These are phyloP conservation scores for Claviceps spartinae DNA, from an alignment of 2,329 filamentous ascomycete genomes.

Conservation along the genomic window DNA sequence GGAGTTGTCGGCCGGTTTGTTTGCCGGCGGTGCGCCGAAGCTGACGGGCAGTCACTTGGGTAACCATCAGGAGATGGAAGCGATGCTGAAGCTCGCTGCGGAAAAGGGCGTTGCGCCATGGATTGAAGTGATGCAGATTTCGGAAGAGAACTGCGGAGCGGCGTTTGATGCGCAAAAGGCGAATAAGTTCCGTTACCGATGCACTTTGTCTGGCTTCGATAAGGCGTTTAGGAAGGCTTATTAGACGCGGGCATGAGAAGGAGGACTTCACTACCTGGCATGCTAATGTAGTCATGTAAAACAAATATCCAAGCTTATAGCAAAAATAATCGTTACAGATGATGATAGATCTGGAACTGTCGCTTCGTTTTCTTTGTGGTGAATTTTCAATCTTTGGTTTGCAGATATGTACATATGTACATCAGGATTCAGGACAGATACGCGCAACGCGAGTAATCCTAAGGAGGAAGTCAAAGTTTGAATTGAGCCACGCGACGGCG, in stretches of 20 bases:
- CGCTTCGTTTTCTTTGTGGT: too few species aligned
- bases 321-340: too few species aligned
- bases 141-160: slow-evolving; percentile 54
- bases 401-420: too few species aligned
- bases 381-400: too few species aligned
- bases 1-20: slow-evolving; percentile 25
- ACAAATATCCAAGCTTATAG: too few species aligned
- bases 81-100: slow-evolving; percentile 42
- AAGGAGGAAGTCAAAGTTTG: too few species aligned
- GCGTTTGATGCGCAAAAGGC: slow-evolving; percentile 56
- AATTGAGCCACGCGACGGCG: too few species aligned
- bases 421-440: too few species aligned
- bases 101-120: slow-evolving; percentile 41
- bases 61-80: slow-evolving; percentile 43
- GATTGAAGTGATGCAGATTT: slow-evolving; percentile 51
- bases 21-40: slow-evolving; percentile 37
- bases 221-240: slow-evolving; percentile 36
- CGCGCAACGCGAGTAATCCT: too few species aligned
- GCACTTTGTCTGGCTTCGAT: slow-evolving; percentile 55
- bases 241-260: background rate
- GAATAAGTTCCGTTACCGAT: slow-evolving; percentile 59
- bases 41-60: slow-evolving; percentile 46
- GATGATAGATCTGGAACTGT: too few species aligned
- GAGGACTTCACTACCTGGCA: background rate
- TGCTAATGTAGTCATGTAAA: too few species aligned